Evolutionary conservation across 192 early-diverging fungal genomes (phyloP).

Genomic region (Coemansia reversa): DNA sequence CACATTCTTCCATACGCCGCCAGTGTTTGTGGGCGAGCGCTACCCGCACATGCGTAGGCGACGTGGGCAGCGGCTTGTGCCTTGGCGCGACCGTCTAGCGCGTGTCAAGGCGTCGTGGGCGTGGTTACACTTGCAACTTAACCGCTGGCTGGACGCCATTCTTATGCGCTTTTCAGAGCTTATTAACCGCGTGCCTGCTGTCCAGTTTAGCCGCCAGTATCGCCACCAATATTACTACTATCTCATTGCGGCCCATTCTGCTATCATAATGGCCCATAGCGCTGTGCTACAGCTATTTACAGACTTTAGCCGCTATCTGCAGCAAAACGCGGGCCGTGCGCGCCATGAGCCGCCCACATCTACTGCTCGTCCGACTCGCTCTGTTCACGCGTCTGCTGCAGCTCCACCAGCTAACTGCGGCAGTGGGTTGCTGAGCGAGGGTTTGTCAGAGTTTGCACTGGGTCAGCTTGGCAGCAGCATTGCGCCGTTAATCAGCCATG

Average conservation of each 20-base stretch:
- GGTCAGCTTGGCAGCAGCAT: constrained; percentile 44
- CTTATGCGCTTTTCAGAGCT: constrained; percentile 49
- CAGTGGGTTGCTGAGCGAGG: constrained; percentile 40
- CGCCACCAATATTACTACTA: constrained; percentile 56
- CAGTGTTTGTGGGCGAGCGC: constrained; percentile 45
- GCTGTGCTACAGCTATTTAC: constrained; percentile 47
- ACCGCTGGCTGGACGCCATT: constrained; percentile 55
- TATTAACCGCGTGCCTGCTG: constrained; percentile 39
- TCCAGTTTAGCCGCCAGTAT: constrained; percentile 50
- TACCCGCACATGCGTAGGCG: constrained; percentile 44
- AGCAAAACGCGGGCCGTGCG: constrained; percentile 1
- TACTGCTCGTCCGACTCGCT: not conserved
- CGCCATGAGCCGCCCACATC: constrained; percentile 3
- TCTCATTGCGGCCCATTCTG: constrained; percentile 51
- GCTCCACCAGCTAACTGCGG: not conserved
- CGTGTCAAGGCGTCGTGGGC: constrained; percentile 53
- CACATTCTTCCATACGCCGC: constrained; percentile 46
- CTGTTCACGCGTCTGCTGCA: not conserved
- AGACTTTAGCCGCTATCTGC: constrained; percentile 43
- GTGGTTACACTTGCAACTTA: constrained; percentile 55
- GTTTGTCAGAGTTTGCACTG: constrained; percentile 52
- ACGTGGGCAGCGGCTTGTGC: constrained; percentile 17
- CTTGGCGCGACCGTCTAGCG: constrained; percentile 45
- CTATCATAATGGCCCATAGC: constrained; percentile 54
- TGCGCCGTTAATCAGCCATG: constrained; percentile 44